Evolutionary conservation across 495 filamentous ascomycete species (phyloP).

Genomic region (Clohesyomyces aquaticus): DNA sequence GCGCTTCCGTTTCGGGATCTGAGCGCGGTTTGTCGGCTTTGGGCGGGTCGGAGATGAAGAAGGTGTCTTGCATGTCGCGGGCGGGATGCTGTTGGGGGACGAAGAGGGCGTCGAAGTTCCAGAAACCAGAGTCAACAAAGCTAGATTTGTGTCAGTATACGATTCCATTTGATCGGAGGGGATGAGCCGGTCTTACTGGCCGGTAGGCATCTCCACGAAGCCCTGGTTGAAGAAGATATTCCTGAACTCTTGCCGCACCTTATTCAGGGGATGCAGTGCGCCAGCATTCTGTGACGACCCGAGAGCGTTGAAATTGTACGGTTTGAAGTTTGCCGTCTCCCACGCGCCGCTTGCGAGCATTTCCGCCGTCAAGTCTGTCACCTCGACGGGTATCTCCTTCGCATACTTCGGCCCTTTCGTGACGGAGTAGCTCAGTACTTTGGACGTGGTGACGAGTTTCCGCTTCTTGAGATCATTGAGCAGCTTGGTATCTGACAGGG

Average conservation of each 20-base stretch:
- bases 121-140: constrained; percentile 95
- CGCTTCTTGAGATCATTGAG: constrained; percentile 83
- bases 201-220: constrained; percentile 83
- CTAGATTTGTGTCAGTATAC: constrained; percentile 45
- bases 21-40: constrained; percentile 75
- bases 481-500: constrained; percentile 70
- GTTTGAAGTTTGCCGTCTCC: constrained; percentile 89
- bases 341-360: constrained; percentile 81
- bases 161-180: background rate
- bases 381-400: constrained; percentile 82
- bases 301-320: constrained; percentile 94
- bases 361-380: constrained; percentile 91
- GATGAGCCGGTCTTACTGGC: constrained; percentile 49
- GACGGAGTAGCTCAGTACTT: constrained; percentile 82
- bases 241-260: constrained; percentile 90
- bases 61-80: constrained; percentile 94
- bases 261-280: constrained; percentile 90
- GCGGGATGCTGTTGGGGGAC: constrained; percentile 97
- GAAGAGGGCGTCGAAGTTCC: constrained; percentile 97
- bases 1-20: constrained; percentile 57
- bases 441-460: constrained; percentile 78
- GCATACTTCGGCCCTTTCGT: constrained; percentile 86
- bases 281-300: constrained; percentile 79
- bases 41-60: constrained; percentile 91
- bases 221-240: constrained; percentile 97